These are phyloP conservation scores for Trichoderma endophyticum DNA, from an alignment of 2,329 filamentous ascomycete genomes.

Conservation along the genomic window DNA sequence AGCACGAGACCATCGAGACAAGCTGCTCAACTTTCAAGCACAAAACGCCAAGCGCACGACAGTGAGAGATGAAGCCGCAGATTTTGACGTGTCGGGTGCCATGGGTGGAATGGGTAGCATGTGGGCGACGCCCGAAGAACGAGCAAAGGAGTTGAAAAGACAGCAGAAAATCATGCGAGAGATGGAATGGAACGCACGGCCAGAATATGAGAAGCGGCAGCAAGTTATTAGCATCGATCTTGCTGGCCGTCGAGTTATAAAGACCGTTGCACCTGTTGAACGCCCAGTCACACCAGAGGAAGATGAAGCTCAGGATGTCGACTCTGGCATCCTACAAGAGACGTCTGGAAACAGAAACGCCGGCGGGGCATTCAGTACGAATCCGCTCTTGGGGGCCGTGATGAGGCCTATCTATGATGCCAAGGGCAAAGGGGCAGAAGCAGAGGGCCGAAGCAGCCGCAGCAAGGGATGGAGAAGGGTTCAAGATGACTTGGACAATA, in stretches of 20 bases:
- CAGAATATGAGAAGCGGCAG: constrained; percentile 84
- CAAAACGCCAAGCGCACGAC: constrained; percentile 82
- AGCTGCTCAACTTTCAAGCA: constrained; percentile 75
- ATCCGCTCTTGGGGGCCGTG: constrained; percentile 62
- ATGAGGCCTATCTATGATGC: constrained; percentile 61
- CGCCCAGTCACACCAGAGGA: constrained; percentile 53
- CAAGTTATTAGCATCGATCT: constrained; percentile 85
- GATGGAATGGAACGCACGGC: constrained; percentile 79
- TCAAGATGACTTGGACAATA: constrained; percentile 58
- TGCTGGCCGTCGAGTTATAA: constrained; percentile 71
- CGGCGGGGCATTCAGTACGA: constrained; percentile 64
- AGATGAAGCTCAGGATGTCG: constrained; percentile 35
- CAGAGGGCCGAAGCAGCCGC: constrained; percentile 41
- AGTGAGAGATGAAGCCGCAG: constrained; percentile 77
- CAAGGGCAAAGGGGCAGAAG: constrained; percentile 48
- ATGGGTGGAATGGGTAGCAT: constrained; percentile 52
- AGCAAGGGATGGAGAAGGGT: constrained; percentile 55
- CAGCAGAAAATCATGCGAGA: constrained; percentile 82
- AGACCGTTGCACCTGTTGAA: constrained; percentile 64
- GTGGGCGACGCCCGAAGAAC: constrained; percentile 81
- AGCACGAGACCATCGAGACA: constrained; percentile 77
- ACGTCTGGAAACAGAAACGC: constrained; percentile 33
- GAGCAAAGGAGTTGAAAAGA: constrained; percentile 76
- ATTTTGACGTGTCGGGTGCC: constrained; percentile 53
- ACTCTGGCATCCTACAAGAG: constrained; percentile 32